Base-by-base conservation (phyloP, 768 basidiomycete genomes). In the Lactifluus hygrophoroides region DNA sequence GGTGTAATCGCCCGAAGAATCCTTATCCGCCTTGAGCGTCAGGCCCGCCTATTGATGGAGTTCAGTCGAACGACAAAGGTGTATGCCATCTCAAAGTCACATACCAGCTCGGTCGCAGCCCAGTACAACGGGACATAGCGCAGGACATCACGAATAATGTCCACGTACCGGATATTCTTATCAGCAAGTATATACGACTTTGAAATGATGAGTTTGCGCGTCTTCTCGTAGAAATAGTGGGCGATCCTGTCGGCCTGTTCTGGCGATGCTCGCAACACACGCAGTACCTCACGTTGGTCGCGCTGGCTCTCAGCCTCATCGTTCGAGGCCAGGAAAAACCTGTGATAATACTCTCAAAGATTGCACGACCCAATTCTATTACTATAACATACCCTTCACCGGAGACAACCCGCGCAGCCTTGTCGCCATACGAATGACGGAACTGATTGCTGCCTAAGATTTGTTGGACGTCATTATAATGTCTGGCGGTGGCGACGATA, bases 101-200 rank as follows among this genome's bases (percentile, higher is more conserved):
- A 47, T 60, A 90, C 90, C 34, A 92, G 71, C 46, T 89, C 83
- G 21, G 72, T 68, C 8, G 87, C 83, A 27, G 77, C 81, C 87
- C 89, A 93, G 60, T 80, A 71, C 25, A 89, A 70, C 11, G 90
- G 84, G 1, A 86, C 76, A 35, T 74, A 66, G 66, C 80, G 84
- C 58, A 90, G 66, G 8, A 91, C 86, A 63, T 87, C 80, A 16
- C 77, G 76, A 13, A 86, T 83, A 48, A 92, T 71, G 66, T 93
- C 86, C 17, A 90, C 77, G 40, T 75, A 77, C 27, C 67, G 72
- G 5, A 73, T 73, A 37, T 79, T 77, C 23, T 76, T 72, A n/a
- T 80, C 82, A 14, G 85, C 77, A n/a, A 83, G 67, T 2, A 75
- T 65, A 68, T 74, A 87, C 3, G 86, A 83, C 58, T 79, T 70